phyloP scores from a whole-genome alignment of 1,284 basidiomycete genomes.

The Apiotrichum gracile region DNA sequence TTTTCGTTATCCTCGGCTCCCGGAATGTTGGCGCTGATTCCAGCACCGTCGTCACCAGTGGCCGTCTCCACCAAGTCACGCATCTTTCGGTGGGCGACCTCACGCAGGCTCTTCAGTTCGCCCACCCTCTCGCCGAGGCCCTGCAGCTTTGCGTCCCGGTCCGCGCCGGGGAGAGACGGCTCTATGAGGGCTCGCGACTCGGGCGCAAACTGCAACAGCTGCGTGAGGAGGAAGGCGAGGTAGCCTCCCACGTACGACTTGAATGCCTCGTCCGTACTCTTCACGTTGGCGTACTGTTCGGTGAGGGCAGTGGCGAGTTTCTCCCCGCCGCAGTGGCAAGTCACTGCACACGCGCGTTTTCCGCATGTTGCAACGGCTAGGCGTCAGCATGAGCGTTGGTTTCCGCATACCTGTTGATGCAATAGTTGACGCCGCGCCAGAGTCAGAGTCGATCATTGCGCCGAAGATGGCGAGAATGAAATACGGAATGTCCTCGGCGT shows the following conservation, averaged over 20 bases:
- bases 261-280: not conserved
- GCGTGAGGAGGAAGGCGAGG: constrained; percentile 8
- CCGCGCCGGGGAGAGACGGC: not conserved
- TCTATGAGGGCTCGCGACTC: not conserved
- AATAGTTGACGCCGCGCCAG: not conserved
- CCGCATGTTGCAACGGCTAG: constrained; percentile 6
- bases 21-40: not conserved
- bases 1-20: not conserved
- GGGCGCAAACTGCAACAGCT: not conserved
- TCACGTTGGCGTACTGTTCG: constrained; percentile 2
- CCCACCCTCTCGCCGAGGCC: not conserved
- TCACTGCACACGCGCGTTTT: constrained; percentile 7
- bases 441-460: not conserved
- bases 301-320: constrained; percentile 3
- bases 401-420: not conserved
- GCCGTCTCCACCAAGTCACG: not conserved
- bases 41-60: not conserved
- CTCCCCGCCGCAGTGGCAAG: constrained; percentile 3
- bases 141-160: not conserved
- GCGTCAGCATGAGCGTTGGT: not conserved
- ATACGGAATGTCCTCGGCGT: constrained; percentile 1
- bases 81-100: not conserved
- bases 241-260: constrained; percentile 4
- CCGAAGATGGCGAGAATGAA: constrained; percentile 2
- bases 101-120: not conserved